Percentiles rank a stretch among this genome's conserved stretches.
Conservation (phyloP, 306 rosid genomes). For the Inga oerstediana region DNA sequence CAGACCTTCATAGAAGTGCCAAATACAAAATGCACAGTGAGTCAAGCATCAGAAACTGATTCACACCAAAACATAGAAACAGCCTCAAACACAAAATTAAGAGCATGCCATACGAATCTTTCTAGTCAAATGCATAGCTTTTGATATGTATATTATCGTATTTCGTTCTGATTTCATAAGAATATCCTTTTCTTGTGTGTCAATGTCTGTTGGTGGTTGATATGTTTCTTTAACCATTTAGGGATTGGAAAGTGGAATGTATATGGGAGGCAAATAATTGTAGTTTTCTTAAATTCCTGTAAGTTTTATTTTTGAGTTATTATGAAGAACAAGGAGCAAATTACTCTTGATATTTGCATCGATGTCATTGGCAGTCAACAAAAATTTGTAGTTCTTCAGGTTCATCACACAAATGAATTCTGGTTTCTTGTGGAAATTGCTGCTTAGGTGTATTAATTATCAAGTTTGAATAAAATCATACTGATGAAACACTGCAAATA, state of each 20-base stretch:
- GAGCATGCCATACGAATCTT: background rate
- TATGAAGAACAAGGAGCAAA: background rate
- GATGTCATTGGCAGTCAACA: background rate
- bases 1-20: background rate
- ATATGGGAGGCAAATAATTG: background rate
- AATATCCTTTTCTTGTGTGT: background rate
- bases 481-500: background rate
- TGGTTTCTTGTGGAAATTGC: background rate
- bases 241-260: background rate
- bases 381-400: background rate
- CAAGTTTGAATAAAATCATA: background rate
- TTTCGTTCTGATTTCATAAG: background rate
- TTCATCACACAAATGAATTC: background rate
- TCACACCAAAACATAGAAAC: slow-evolving; percentile 15
- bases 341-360: background rate
- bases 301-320: background rate
- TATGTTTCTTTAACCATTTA: background rate
- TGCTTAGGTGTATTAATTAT: background rate
- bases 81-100: slow-evolving; percentile 11
- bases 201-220: background rate
- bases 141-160: background rate
- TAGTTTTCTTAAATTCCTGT: background rate
- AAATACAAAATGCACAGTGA: background rate
- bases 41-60: background rate
- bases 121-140: background rate